These are phyloP conservation scores for Trichoderma afroharzianum DNA, from an alignment of 2,329 filamentous ascomycete species.

Conservation along the genomic window DNA sequence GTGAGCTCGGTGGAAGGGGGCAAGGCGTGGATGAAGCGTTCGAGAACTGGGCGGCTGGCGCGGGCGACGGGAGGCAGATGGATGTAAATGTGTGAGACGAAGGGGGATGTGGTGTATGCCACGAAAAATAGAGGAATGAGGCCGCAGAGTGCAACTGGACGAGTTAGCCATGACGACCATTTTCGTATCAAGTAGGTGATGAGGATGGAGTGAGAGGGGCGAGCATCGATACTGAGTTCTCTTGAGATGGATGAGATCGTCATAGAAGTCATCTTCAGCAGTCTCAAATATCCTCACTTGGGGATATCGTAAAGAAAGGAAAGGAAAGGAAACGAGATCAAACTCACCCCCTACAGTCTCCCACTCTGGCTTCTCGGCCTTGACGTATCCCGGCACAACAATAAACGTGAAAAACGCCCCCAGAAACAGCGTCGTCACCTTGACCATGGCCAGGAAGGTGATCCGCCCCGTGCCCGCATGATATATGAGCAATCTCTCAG, in stretches of 20 bases:
- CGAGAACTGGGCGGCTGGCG: slow-evolving; percentile 52
- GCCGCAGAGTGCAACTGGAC: slow-evolving; percentile 56
- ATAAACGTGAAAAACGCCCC: slow-evolving; percentile 64
- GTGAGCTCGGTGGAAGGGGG: slow-evolving; percentile 46
- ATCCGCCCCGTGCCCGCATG: slow-evolving; percentile 67
- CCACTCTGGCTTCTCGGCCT: slow-evolving; percentile 36
- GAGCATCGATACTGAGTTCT: not conserved
- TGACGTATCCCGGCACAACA: slow-evolving; percentile 57
- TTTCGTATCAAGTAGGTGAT: not conserved
- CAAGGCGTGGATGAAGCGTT: slow-evolving; percentile 46
- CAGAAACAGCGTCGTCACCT: slow-evolving; percentile 67
- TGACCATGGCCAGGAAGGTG: slow-evolving; percentile 65
- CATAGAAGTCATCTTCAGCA: not conserved
- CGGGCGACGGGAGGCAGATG: slow-evolving; percentile 64
- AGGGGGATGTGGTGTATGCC: slow-evolving; percentile 62
- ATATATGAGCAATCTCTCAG: slow-evolving; percentile 65
- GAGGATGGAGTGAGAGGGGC: not conserved
- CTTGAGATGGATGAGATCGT: not conserved
- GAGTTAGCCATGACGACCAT: not conserved
- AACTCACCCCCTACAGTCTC: slow-evolving; percentile 39
- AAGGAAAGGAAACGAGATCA: not conserved
- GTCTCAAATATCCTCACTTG: not conserved
- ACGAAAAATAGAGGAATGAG: slow-evolving; percentile 63
- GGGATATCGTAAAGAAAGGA: not conserved
- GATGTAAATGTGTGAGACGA: slow-evolving; percentile 69